phyloP scores from a whole-genome alignment of 176 grass and related monocot species.

The Oryza brachyantha region DNA sequence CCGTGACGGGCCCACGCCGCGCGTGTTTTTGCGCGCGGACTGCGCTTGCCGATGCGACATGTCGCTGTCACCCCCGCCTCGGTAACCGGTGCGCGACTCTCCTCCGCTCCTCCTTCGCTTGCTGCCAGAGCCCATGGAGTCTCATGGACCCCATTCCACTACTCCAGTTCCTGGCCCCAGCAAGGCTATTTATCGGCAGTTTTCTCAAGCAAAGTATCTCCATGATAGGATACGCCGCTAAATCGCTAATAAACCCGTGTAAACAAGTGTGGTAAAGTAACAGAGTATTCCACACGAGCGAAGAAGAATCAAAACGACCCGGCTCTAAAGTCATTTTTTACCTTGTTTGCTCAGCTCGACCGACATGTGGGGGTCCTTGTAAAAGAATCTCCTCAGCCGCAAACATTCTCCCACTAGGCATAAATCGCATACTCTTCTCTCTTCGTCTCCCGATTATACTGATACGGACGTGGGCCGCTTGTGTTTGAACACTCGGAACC shows the following conservation, averaged over 20 bases:
- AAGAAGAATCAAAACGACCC: background rate
- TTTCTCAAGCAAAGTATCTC: conserved; percentile 5
- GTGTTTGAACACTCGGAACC: conserved; percentile 24
- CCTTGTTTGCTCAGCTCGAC: background rate
- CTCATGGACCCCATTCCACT: background rate
- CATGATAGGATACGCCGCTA: background rate
- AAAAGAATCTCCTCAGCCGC: background rate
- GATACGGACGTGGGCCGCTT: conserved; percentile 44
- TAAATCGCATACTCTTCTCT: too few species aligned
- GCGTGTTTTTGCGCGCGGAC: background rate
- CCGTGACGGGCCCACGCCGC: too few species aligned
- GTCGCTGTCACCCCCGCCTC: background rate
- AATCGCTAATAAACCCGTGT: background rate
- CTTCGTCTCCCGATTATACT: background rate
- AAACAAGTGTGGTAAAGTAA: background rate
- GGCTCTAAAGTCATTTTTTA: background rate
- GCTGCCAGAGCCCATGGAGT: too few species aligned
- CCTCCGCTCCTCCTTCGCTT: too few species aligned
- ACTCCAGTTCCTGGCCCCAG: too few species aligned
- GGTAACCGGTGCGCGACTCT: background rate
- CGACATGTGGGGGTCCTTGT: conserved; percentile 14
- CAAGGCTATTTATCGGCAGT: background rate
- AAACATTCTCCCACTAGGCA: conserved; percentile 36
- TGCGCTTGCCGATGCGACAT: background rate
- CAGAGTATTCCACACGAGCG: background rate